These are phyloP conservation scores for Vachellia pachyceras DNA, from an alignment of 306 rosid species.

Conservation along the genomic window DNA sequence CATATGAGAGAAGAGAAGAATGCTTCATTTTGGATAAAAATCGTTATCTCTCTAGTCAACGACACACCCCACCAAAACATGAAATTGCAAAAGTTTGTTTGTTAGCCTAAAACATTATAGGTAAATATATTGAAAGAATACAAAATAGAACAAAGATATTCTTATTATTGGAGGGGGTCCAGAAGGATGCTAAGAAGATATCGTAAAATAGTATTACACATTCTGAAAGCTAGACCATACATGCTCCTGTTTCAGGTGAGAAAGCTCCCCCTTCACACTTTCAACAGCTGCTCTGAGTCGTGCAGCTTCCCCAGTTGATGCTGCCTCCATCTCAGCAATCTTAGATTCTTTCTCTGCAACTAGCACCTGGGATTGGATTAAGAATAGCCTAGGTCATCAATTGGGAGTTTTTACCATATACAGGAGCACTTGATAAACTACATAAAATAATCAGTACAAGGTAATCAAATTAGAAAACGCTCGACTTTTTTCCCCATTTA, in stretches of 20 bases:
- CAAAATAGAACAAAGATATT: constrained; percentile 27
- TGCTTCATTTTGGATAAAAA: constrained; percentile 31
- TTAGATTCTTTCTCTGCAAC: constrained; percentile 90
- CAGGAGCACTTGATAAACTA: constrained; percentile 25
- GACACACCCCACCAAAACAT: constrained; percentile 17
- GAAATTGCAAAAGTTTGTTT: constrained; percentile 13
- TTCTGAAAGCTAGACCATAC: constrained; percentile 52
- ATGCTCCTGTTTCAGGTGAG: constrained; percentile 80
- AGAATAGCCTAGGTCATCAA: constrained; percentile 36
- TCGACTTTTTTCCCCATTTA: background rate
- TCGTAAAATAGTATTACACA: constrained; percentile 10
- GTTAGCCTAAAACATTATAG: constrained; percentile 7
- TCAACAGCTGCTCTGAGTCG: constrained; percentile 91
- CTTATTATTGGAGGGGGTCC: constrained; percentile 3
- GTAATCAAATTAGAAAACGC: constrained; percentile 10
- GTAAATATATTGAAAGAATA: background rate
- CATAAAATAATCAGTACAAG: constrained; percentile 7
- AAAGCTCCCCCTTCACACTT: constrained; percentile 82
- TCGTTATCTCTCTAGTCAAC: constrained; percentile 14
- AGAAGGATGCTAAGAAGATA: background rate
- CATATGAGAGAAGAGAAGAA: constrained; percentile 26
- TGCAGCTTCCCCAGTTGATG: constrained; percentile 92
- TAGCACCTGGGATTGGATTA: constrained; percentile 64
- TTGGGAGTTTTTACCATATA: constrained; percentile 32
- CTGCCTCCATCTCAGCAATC: constrained; percentile 99